Evolutionary conservation across 495 filamentous ascomycete species (phyloP), one percentile per base, ranked within the genome.

Genomic region (Lasiosphaeris hirsuta): DNA sequence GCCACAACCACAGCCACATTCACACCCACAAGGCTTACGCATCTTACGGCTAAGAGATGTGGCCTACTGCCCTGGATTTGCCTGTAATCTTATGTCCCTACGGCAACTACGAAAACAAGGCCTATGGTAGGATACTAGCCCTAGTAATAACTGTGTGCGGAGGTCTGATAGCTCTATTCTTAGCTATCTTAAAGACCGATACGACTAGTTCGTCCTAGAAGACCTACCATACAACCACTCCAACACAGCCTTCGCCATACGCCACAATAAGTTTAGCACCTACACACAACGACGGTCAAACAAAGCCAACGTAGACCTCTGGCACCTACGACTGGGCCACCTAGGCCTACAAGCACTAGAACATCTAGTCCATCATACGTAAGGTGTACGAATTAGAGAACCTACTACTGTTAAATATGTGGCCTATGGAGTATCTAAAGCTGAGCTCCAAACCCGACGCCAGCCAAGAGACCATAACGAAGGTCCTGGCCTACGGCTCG

Each of bases 41-140:
- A n/a, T 17, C 42, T 17, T 59, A 1, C 43, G 42, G 34, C 57
- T 59, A 2, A 13, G 8, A 33, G 37, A 53, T 13, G 56, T 58
- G 30, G 56, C 48, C 34, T 53, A 42, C 18, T 57, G 55, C 55
- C 44, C 37, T 18, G 33, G 36, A 7, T 47, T 58, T 19, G 48
- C 38, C 1, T 52, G 39, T n/a, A 58, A 58, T 35, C 33, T 58
- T 10, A 48, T 58, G 13, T 58, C 56, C 11, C 35, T 52, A 1
- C 48, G 48, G 3, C 39, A 46, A 33, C 34, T 58, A 9, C 56
- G 23, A 36, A 58, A 46, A 11, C 40, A 33, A 23, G 56, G 48
- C 13, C 33, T 54, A 14, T 59, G 40, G 48, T 59, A 50, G 57
- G 57, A 59, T 23, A 59, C 3, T 15, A 48, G 49, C 33, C 49